phyloP scores from a whole-genome alignment of 108 stramenopile species.

The Nannochloropsis salina region DNA sequence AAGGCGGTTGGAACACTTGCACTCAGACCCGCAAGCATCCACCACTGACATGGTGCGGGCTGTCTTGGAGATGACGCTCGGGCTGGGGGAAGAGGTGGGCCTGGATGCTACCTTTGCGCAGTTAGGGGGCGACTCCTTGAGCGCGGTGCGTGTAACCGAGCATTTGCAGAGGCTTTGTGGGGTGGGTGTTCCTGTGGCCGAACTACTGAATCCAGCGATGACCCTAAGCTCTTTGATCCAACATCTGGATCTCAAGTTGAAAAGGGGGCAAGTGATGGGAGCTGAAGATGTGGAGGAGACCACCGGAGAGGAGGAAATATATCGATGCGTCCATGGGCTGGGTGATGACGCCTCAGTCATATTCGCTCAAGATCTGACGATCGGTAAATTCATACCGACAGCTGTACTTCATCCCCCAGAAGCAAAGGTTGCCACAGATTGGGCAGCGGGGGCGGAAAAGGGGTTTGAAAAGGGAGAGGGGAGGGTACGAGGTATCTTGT shows the following conservation, averaged over 20 bases:
- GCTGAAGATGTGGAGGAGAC: not conserved
- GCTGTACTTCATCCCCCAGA: not conserved
- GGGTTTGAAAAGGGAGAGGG: not conserved
- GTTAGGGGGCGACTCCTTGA: not conserved
- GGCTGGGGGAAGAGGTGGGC: constrained; percentile 10
- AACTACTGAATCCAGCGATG: not conserved
- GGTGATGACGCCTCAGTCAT: not conserved
- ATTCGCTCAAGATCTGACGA: not conserved
- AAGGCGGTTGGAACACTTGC: not conserved
- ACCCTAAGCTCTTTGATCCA: not conserved
- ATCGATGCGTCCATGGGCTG: not conserved
- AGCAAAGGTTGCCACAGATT: not conserved
- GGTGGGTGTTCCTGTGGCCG: not conserved
- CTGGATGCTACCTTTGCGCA: constrained; percentile 19
- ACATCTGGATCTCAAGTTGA: not conserved
- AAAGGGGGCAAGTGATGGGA: not conserved
- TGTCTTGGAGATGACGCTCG: not conserved
- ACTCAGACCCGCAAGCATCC: not conserved
- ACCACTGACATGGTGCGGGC: not conserved
- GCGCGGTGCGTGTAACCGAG: not conserved
- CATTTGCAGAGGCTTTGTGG: not conserved
- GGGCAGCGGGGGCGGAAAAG: constrained; percentile 8
- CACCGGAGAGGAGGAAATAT: not conserved
- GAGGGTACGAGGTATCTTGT: not conserved
- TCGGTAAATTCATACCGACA: not conserved